Evolutionary conservation across 371 early-diverging fungal species (phyloP).

Genomic region (Apophysomyces ossiformis): DNA sequence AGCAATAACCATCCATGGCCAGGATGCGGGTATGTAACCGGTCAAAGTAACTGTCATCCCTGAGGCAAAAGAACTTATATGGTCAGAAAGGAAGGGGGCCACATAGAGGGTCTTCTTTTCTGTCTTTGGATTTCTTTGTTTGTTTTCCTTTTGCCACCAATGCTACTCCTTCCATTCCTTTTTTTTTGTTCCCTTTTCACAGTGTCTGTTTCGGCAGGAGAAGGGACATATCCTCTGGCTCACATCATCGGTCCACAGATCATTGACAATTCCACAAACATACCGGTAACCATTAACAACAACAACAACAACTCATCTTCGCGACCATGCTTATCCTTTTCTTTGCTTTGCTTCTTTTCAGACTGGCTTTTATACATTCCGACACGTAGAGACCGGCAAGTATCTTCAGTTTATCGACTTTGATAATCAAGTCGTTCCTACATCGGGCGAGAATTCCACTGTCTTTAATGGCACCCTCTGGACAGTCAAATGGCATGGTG

Average conservation of each 20-base stretch:
- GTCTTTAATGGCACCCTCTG: constrained; percentile 36
- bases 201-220: constrained; percentile 21
- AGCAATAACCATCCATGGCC: too few species aligned
- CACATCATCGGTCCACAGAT: constrained; percentile 31
- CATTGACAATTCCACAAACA: constrained; percentile 33
- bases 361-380: constrained; percentile 40
- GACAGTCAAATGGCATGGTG: constrained; percentile 41
- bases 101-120: not conserved
- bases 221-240: constrained; percentile 33
- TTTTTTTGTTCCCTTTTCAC: not conserved
- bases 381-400: constrained; percentile 35
- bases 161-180: constrained; percentile 19
- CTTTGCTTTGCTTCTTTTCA: constrained; percentile 4
- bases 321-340: too few species aligned
- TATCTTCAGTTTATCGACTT: constrained; percentile 38
- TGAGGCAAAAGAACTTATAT: too few species aligned
- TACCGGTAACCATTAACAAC: constrained; percentile 24
- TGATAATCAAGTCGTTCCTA: constrained; percentile 34
- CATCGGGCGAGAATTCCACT: constrained; percentile 35
- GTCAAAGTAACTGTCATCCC: too few species aligned
- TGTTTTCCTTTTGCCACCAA: not conserved
- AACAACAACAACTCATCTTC: not conserved
- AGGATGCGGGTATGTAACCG: too few species aligned
- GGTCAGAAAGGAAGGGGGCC: too few species aligned
- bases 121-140: not conserved